Base-by-base conservation (phyloP, 2,329 filamentous ascomycete genomes). In the Immersiporthe knoxdaviesiana region DNA sequence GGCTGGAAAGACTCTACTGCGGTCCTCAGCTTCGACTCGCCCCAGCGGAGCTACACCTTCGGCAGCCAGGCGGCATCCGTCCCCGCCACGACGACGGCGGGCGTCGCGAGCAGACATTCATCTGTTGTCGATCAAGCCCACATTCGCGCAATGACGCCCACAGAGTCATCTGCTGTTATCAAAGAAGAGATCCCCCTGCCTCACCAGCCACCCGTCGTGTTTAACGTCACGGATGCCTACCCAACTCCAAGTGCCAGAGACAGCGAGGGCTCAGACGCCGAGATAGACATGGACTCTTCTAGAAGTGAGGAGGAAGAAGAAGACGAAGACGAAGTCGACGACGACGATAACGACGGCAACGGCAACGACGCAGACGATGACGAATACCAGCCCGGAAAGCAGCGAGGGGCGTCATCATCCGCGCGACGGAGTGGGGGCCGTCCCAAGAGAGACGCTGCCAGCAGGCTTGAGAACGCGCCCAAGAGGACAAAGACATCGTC, bases 31-130 rank as follows among this genome's bases (percentile, higher is more conserved):
- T 76, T 78, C 67, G 68, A 64, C 64, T 70, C 72, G 12, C 71
- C 75, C 39, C 66, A 71, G 2, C 75, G 74, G 18, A 74, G 72
- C 30, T 75, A 74, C 66, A 79, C 76, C 63, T 78, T 78, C 73
- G 78, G 76, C n/a, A 80, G 75, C 71, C 75, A 78, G 37, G 18
- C 63, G 44, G 18, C 63, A 41, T 73, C 75, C 39, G 75, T 73
- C 67, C 70, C 70, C 24, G 59, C 65, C 39, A 75, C 74, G 32
- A 39, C 72, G 30, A 75, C 74, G 32, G 37, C 72, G 30, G 74
- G 76, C 56, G 64, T 69, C 35, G 70, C 70, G 50, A 70, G 66
- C n/a, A 70, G 68, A 37, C 68, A 69, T n/a, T 56, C 54, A 30
- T 54, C 66, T 1, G 72, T 74, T 1, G 72, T 74, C 30, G 71